Evolutionary conservation across 306 rosid genomes (phyloP), one percentile per base, ranked within the genome.

Genomic region (Ceratonia siliqua): DNA sequence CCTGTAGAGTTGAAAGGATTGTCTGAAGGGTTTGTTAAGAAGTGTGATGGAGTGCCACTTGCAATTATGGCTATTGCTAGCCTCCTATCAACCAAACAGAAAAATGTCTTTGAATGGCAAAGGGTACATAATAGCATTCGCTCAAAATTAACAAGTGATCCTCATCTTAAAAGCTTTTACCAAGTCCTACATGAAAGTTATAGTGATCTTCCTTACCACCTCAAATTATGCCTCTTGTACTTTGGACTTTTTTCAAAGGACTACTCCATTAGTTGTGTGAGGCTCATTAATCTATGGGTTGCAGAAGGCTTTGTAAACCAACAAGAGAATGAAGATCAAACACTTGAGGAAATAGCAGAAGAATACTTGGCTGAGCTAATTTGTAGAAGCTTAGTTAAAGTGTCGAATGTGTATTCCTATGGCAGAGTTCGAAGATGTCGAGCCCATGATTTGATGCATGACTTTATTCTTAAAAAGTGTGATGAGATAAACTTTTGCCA

Each of bases 21-120:
- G 17, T 72, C 58, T 0, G 11, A 11, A 9, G 68, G 28, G 2
- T 42, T 72, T 18, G 46, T 58, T 11, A 18, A 8, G 2, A 72
- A 57, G 22, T 72, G 77, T 30, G 58, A 58, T n/a, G 77, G 77
- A 24, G 28, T 72, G 9, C 68, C 77, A n/a, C 77, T 72, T 10
- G 77, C 77, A 12, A 56, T 56, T 58, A 58, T 42, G 13, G 45
- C 68, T 15, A 41, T 43, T 4, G 68, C 56, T 5, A 46, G 68
- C 13, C 58, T 72, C 21, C 9, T 72, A 5, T 72, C 58, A 27
- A 72, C 68, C 5, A 43, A 57, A 18, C 25, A 28, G 21, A 72
- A 72, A 7, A 5, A 14, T 57, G 42, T 24, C 6, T 58, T 12
- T 5, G 77, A 72, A 72, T 72, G 77, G 68, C 2, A 30, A 58